phyloP scores from a whole-genome alignment of 441 rosid species.

The Kokia cookei region DNA sequence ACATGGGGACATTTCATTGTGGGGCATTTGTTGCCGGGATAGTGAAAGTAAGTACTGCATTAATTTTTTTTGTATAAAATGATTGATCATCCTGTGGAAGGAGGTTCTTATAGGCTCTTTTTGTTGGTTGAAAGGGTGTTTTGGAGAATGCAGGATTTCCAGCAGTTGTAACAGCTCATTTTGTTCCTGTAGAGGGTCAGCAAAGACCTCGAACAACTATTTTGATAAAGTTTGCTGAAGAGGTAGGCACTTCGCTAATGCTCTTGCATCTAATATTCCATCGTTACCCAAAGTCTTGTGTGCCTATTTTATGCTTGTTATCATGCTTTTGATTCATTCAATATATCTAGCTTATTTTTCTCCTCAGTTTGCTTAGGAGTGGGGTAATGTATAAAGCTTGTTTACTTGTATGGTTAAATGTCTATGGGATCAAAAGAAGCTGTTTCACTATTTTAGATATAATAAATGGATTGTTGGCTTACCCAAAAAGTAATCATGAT shows the following conservation, averaged over 20 bases:
- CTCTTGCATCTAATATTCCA: background rate
- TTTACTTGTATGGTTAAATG: background rate
- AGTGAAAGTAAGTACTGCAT: constrained; percentile 57
- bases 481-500: background rate
- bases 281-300: background rate
- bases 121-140: constrained; percentile 61
- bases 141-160: constrained; percentile 89
- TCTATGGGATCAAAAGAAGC: background rate
- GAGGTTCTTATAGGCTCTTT: constrained; percentile 12
- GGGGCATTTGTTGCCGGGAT: constrained; percentile 99
- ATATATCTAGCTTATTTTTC: background rate
- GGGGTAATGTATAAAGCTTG: background rate
- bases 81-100: background rate
- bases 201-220: constrained; percentile 93
- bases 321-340: background rate
- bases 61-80: background rate
- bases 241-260: constrained; percentile 36
- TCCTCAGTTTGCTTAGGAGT: background rate
- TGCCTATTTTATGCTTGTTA: background rate
- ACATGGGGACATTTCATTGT: constrained; percentile 95
- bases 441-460: background rate
- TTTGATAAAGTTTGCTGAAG: constrained; percentile 83
- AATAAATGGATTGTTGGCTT: background rate
- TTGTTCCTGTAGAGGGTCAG: constrained; percentile 95
- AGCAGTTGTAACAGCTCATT: constrained; percentile 95